Conservation (phyloP, 768 basidiomycete species). For the Pleurotus djamor region DNA sequence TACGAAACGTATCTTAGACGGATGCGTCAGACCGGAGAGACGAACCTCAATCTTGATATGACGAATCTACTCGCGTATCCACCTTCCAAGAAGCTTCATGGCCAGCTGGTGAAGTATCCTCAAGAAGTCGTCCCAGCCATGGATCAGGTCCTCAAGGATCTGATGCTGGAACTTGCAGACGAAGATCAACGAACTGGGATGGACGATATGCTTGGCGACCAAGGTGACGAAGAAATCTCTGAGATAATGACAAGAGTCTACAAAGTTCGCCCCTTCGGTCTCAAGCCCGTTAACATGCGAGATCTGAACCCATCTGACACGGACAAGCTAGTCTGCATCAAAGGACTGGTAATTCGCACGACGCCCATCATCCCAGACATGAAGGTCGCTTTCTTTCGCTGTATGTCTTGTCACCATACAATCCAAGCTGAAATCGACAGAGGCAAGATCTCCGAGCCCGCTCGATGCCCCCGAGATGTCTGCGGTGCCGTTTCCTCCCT, state of each 20-base stretch:
- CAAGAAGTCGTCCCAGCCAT: slow-evolving; percentile 97
- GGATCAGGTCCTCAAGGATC: slow-evolving; percentile 94
- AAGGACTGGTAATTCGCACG: slow-evolving; percentile 95
- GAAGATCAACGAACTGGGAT: slow-evolving; percentile 68
- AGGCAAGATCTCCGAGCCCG: slow-evolving; percentile 95
- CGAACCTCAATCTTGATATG: slow-evolving; percentile 90
- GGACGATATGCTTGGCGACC: slow-evolving; percentile 73
- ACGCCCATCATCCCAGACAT: slow-evolving; percentile 99
- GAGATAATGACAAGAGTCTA: slow-evolving; percentile 88
- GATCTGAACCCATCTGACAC: slow-evolving; percentile 95
- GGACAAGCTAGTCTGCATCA: slow-evolving; percentile 95
- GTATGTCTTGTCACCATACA: slow-evolving; percentile 94
- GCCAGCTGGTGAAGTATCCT: slow-evolving; percentile 88
- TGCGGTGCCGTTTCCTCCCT: slow-evolving; percentile 88
- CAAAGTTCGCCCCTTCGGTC: slow-evolving; percentile 91
- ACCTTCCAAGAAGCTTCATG: slow-evolving; percentile 76
- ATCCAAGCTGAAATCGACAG: slow-evolving; percentile 96
- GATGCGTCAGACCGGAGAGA: slow-evolving; percentile 91
- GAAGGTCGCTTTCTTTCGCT: slow-evolving; percentile 99
- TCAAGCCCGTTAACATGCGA: slow-evolving; percentile 87
- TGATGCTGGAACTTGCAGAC: slow-evolving; percentile 87
- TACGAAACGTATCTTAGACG: slow-evolving; percentile 83
- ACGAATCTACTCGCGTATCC: slow-evolving; percentile 86
- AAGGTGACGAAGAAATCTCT: slow-evolving; percentile 82
- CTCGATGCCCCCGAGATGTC: slow-evolving; percentile 89